Base-by-base conservation (phyloP, 192 early-diverging fungal genomes). In the Gamsiella multidivaricata region DNA sequence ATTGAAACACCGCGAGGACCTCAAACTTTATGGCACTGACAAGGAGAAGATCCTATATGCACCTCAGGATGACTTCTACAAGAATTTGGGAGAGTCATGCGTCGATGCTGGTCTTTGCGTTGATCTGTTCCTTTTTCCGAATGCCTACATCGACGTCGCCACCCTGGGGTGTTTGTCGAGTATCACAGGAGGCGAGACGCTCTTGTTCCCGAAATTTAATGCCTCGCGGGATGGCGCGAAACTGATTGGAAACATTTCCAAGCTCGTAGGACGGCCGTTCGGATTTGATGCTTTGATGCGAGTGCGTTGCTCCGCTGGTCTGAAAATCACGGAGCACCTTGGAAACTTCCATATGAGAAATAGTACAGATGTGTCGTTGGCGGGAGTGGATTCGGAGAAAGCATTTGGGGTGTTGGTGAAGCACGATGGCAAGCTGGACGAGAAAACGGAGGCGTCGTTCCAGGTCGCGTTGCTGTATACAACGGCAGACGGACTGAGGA, bases 381-480 rank as follows among this genome's bases (percentile, higher is more conserved):
- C 92, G 3, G 95, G 97, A 6, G 84, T 98, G 31, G 93, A 94
- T 60, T 88, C 91, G 54, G 89, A 93, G 55, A 95, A 91, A 57
- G 85, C 95, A 0, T 86, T 98, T 70, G 97, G 87, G 3, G 90
- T 94, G 46, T 67, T 86, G 22, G 79, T 99, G 61, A 91, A 91
- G 70, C 89, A 98, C 69, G 97, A 99, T 49, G 91, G 90, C 32
- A 94, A 94, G 69, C 83, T 99, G 34, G 93, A 97, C 54, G 93
- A 96, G 56, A 90, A 88, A 61, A 82, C 86, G 20, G 91, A 94
- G 50, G 89, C 90, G 10, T 91, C 87, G 34, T 92, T 99, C 89
- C 97, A 99, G 78, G 89, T 88, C 20, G 97, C 97, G 5, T 81
- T 99, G 52, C 83, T 99, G 42, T 99, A 99, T 85, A 99, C 97